Base-by-base conservation (phyloP, 2,329 filamentous ascomycete species). In the Aphanoascus verrucosus region DNA sequence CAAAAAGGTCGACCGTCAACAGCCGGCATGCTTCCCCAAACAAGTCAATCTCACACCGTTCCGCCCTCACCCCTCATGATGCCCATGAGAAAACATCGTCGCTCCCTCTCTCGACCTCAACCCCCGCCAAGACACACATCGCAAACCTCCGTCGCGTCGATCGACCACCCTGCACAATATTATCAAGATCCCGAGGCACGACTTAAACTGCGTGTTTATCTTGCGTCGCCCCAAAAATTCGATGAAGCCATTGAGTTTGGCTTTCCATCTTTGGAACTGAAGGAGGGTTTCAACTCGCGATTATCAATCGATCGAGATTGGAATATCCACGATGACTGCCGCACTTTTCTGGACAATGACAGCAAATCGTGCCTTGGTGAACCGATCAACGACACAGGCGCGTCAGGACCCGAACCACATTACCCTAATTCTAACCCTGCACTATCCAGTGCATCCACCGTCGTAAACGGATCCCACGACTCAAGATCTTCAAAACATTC, bases 161-260 rank as follows among this genome's bases (percentile, higher is more conserved):
- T 86, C 55, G 88, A 94, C 61, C 78, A 84, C 3, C 76, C 79
- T 34, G 86, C 88, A 3, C 81, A 86, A 37, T 86, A 95, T 69
- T 96, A 95, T 64, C 87, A 88, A 65, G 89, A 96, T 61, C 88
- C 89, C 0, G 87, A 94, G 65, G 88, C 90, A 38, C 81, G 91
- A 34, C 77, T 88, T 61, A 95, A 94, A 69, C 74, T 97, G 17
- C 83, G 89, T 11, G 82, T 88, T 5, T 95, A 90, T 63, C 79
- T 95, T 17, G 86, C 87, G 6, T 94, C 89, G 1, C 86, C 90
- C 0, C 87, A 94, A 60, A 95, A 94, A 65, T 97, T 97, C 61
- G 91, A 97, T 65, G 91, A 97, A 69, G 89, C 88, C 1, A 80
- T 97, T 50, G 87, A 94, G 65, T 96, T 94, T 68, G 91, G 91